Evolutionary conservation across 495 filamentous ascomycete species (phyloP), one percentile per base, ranked within the genome.

Genomic region (Usnea hakonensis): DNA sequence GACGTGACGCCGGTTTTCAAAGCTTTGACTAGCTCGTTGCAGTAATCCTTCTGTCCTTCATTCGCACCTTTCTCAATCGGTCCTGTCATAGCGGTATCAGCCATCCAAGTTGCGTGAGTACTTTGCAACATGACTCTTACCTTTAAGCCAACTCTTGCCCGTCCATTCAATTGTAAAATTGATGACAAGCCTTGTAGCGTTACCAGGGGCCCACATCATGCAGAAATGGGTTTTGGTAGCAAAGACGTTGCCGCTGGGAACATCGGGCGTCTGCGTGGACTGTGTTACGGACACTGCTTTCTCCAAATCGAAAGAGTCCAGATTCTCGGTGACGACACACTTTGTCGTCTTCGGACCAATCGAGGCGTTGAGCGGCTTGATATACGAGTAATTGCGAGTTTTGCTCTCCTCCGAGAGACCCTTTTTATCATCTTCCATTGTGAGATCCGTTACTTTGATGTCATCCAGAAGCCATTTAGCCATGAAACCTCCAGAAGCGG

Each of bases 101-200:
- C 40, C 17, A 38, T 30, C 10, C 32, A 11, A n/a, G 9, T 17
- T 53, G 3, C 16, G 6, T 37, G 43, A 56, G 6, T 48, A 40
- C 17, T 7, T 33, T 56, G 5, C 26, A 35, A 60, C 52, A 41
- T 13, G 17, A 58, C 40, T 21, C 76, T 70, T 82, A 96, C 93
- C 90, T 78, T 96, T 97, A 43, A 97, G 72, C 94, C 95, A 99
- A 76, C 90, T 96, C 79, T 99, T 99, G 59, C 94, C 92, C 0
- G 88, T 85, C 94, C 94, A 99, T 69, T 97, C 94, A 55, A 97
- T 89, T 0, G 86, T 86, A 73, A 90, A 96, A 61, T 85, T 95
- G 73, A 90, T 85, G 32, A 92, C 79, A 33, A 99, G 75, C 37
- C 90, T 82, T 0, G 95, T 99, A 30, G 85, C 76, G 66, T 95